phyloP scores from a whole-genome alignment of 2,329 filamentous ascomycete genomes.

The Xylaria sp. region DNA sequence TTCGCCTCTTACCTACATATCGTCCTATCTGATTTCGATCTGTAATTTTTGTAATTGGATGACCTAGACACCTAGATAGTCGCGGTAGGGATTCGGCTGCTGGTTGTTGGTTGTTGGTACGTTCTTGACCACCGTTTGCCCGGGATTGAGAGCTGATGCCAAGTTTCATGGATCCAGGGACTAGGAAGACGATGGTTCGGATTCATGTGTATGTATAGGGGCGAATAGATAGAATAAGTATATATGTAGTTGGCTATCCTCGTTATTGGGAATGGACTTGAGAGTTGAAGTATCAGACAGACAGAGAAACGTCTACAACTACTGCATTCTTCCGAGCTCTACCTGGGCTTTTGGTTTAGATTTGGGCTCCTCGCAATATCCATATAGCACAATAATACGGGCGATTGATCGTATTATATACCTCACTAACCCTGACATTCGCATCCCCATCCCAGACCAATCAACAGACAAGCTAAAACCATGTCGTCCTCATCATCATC shows the following conservation, averaged over 20 bases:
- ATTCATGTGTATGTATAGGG: background rate
- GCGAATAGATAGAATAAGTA: background rate
- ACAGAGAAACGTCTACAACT: background rate
- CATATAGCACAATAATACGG: background rate
- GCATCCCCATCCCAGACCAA: background rate
- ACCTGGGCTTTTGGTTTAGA: background rate
- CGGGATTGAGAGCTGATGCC: background rate
- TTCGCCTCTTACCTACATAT: background rate
- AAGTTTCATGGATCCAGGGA: background rate
- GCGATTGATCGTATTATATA: background rate
- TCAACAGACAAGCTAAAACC: background rate
- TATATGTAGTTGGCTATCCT: background rate
- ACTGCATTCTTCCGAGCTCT: background rate
- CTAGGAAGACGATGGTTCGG: background rate
- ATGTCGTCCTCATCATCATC: conserved; percentile 31
- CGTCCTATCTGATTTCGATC: too few relatives aligned
- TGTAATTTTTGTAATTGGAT: background rate
- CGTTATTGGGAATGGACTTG: background rate
- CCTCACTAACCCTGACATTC: background rate
- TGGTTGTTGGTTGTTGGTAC: background rate
- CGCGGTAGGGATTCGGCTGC: background rate
- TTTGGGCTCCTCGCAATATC: background rate
- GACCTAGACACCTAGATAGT: background rate
- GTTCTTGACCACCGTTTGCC: background rate
- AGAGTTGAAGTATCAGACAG: background rate